phyloP scores from a whole-genome alignment of 1,284 basidiomycete genomes.

The Takashimella tepidaria region DNA sequence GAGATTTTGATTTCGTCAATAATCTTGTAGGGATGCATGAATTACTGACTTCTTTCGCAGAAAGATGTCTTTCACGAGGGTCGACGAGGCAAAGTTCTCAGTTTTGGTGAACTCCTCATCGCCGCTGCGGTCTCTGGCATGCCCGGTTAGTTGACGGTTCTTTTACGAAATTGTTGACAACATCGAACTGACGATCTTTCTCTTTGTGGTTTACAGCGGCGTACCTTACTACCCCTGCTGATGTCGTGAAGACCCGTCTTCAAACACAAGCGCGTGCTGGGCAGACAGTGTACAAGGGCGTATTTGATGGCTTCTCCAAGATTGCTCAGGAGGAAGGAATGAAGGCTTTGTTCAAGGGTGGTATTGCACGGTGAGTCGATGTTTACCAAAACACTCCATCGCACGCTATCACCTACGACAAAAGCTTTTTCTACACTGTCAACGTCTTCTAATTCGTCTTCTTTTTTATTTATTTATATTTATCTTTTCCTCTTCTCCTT shows the following conservation, averaged over 20 bases:
- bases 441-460: no score
- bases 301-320: slow-evolving; percentile 81
- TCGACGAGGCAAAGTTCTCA: slow-evolving; percentile 87
- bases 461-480: no score
- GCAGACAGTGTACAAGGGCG: slow-evolving; percentile 86
- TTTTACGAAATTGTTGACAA: not conserved
- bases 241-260: slow-evolving; percentile 97
- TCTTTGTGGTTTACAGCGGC: slow-evolving; percentile 4
- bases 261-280: slow-evolving; percentile 94
- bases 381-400: no score
- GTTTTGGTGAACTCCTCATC: slow-evolving; percentile 82
- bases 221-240: slow-evolving; percentile 47
- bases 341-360: slow-evolving; percentile 88
- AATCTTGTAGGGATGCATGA: no score
- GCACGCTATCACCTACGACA: no score
- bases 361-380: slow-evolving; percentile 73
- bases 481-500: no score
- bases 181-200: no score
- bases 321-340: slow-evolving; percentile 61
- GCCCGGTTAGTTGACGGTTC: slow-evolving; percentile 55
- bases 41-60: slow-evolving; percentile 55
- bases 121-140: slow-evolving; percentile 62
- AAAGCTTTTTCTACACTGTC: no score
- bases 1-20: slow-evolving; percentile 4
- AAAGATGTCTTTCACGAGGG: slow-evolving; percentile 93